Evolutionary conservation across 441 rosid species (phyloP).

Genomic region (Lepidium campestre): DNA sequence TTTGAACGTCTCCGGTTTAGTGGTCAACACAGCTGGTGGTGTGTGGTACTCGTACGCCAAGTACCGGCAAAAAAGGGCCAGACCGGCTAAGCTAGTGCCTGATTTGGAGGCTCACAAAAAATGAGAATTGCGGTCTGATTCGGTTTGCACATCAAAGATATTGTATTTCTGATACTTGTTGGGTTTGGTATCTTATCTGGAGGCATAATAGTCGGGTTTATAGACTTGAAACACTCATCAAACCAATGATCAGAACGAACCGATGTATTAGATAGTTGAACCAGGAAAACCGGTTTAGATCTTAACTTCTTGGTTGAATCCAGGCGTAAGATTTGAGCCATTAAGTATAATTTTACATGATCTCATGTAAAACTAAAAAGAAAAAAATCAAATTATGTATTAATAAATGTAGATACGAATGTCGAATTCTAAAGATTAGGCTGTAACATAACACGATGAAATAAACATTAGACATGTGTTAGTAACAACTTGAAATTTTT

Average conservation of each 20-base stretch:
- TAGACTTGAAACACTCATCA: not conserved
- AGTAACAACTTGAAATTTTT: not conserved
- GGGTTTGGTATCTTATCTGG: not conserved
- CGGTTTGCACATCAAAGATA: too few relatives aligned
- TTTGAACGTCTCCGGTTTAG: slow-evolving; percentile 77
- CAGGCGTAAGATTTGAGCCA: not conserved
- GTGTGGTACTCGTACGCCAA: slow-evolving; percentile 88
- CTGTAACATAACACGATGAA: not conserved
- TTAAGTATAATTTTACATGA: not conserved
- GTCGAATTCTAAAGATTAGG: not conserved
- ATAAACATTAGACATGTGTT: not conserved
- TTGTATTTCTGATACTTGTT: not conserved
- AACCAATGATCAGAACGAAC: not conserved
- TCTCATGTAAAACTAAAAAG: not conserved
- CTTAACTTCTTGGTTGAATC: not conserved
- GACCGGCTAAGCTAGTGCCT: slow-evolving; percentile 39
- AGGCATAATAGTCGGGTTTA: not conserved
- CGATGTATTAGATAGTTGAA: not conserved
- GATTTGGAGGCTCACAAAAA: slow-evolving; percentile 67
- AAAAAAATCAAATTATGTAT: not conserved
- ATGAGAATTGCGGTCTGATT: slow-evolving; percentile 19
- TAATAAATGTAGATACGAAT: not conserved
- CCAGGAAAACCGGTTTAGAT: not conserved
- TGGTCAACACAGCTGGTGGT: slow-evolving; percentile 88
- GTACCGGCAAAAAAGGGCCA: slow-evolving; percentile 66